Percentiles rank a stretch among this genome's conserved stretches.
phyloP scores from a whole-genome alignment of 2,329 filamentous ascomycete genomes.

The Rutstroemia sp. region DNA sequence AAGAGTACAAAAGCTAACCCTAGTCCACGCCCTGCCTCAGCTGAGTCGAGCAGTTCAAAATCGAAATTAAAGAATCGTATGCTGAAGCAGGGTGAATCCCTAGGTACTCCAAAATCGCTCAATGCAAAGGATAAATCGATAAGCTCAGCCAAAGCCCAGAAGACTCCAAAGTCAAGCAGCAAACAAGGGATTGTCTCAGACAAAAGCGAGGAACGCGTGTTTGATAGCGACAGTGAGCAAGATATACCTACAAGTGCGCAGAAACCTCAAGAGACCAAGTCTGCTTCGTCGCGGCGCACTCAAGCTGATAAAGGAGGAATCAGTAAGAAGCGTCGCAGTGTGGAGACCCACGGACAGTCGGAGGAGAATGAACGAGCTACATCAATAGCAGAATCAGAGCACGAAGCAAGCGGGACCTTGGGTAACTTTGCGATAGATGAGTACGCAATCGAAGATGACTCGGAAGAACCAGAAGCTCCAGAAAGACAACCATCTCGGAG shows the following conservation, averaged over 20 bases:
- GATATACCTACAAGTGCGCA: slow-evolving; percentile 4
- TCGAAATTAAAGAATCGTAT: slow-evolving; percentile 4
- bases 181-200: background rate
- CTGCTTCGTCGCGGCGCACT: background rate
- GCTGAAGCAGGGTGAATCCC: slow-evolving; percentile 1
- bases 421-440: background rate
- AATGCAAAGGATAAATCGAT: background rate
- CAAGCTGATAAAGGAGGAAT: background rate
- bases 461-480: background rate
- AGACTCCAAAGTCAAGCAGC: background rate
- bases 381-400: background rate
- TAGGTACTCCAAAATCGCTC: background rate
- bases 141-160: background rate
- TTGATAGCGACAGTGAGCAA: slow-evolving; percentile 6
- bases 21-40: background rate
- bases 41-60: background rate
- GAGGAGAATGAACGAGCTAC: background rate
- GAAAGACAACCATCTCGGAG: background rate
- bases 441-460: background rate
- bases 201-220: slow-evolving; percentile 7
- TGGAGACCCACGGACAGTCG: background rate
- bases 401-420: background rate
- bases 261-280: background rate
- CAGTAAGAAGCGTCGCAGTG: background rate
- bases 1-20: background rate